Conservation (phyloP, 257 asterid species). For the Echium plantagineum region DNA sequence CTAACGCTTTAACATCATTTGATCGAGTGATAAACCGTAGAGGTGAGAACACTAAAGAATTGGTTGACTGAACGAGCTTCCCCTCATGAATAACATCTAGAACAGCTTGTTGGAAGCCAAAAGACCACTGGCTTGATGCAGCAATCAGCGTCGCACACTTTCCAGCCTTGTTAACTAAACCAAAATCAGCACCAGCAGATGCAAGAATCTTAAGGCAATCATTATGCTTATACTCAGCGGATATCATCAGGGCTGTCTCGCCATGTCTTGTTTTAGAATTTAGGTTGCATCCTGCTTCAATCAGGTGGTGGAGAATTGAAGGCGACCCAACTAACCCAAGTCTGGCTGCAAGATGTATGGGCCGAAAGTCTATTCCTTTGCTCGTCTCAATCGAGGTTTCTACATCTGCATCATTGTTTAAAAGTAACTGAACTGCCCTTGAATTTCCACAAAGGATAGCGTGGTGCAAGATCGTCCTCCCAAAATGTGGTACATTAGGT, state of each 20-base stretch:
- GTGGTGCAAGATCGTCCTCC: slow-evolving; percentile 57
- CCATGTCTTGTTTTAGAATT: slow-evolving; percentile 45
- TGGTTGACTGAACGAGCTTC: slow-evolving; percentile 33
- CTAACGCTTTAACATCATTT: slow-evolving; percentile 39
- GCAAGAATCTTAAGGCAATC: slow-evolving; percentile 48
- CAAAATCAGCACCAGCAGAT: slow-evolving; percentile 56
- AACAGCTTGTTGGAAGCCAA: slow-evolving; percentile 36
- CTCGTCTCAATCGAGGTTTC: slow-evolving; percentile 36
- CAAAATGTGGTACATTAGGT: slow-evolving; percentile 50
- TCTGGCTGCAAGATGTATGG: slow-evolving; percentile 48
- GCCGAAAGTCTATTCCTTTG: slow-evolving; percentile 18
- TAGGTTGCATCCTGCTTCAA: slow-evolving; percentile 31
- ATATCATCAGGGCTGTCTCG: slow-evolving; percentile 54
- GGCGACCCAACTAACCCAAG: slow-evolving; percentile 21
- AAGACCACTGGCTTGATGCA: slow-evolving; percentile 30
- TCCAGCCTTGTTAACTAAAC: slow-evolving; percentile 22
- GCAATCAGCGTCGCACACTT: slow-evolving; percentile 34
- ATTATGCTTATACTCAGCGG: slow-evolving; percentile 30
- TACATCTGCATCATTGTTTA: slow-evolving; percentile 34
- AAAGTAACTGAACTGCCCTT: slow-evolving; percentile 40
- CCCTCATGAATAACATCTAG: slow-evolving; percentile 37
- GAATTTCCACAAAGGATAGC: slow-evolving; percentile 49
- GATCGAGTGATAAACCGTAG: slow-evolving; percentile 35
- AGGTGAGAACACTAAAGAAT: slow-evolving; percentile 33
- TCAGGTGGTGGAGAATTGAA: slow-evolving; percentile 30